Conservation (phyloP, 352 stramenopile species). For the Halophytophthora batemanensis region DNA sequence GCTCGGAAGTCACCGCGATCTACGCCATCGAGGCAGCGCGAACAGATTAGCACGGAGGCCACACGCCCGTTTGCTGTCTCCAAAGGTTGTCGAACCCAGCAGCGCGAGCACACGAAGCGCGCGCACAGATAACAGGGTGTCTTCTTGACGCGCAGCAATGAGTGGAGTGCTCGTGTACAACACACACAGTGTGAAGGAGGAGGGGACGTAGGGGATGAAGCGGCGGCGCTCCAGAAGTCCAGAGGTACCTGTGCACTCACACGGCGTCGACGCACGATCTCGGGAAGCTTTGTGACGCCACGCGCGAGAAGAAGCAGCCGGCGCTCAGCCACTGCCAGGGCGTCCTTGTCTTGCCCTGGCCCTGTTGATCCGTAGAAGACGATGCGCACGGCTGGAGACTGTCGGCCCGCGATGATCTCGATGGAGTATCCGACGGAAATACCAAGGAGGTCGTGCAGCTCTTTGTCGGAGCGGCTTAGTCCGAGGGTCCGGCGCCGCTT, state of each 20-base stretch:
- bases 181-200: conserved; percentile 32
- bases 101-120: conserved; percentile 31
- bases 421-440: conserved; percentile 15
- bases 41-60: conserved; percentile 39
- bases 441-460: conserved; percentile 8
- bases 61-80: conserved; percentile 23
- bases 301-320: conserved; percentile 14
- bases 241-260: conserved; percentile 13
- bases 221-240: conserved; percentile 4
- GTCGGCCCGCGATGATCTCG: conserved; percentile 7
- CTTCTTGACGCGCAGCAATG: conserved; percentile 23
- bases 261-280: conserved; percentile 12
- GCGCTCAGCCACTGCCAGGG: background rate
- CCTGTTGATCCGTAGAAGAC: conserved; percentile 14
- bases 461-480: conserved; percentile 14
- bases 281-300: conserved; percentile 13
- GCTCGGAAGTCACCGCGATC: conserved; percentile 37
- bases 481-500: conserved; percentile 7
- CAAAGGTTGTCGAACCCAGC: conserved; percentile 23
- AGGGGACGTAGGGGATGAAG: background rate
- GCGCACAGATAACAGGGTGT: conserved; percentile 33
- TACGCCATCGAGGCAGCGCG: conserved; percentile 39
- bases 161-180: conserved; percentile 40
- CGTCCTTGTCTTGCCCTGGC: background rate
- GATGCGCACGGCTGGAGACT: conserved; percentile 12